Conservation (phyloP, 2,329 filamentous ascomycete species). For the Hypoxylon sp. region DNA sequence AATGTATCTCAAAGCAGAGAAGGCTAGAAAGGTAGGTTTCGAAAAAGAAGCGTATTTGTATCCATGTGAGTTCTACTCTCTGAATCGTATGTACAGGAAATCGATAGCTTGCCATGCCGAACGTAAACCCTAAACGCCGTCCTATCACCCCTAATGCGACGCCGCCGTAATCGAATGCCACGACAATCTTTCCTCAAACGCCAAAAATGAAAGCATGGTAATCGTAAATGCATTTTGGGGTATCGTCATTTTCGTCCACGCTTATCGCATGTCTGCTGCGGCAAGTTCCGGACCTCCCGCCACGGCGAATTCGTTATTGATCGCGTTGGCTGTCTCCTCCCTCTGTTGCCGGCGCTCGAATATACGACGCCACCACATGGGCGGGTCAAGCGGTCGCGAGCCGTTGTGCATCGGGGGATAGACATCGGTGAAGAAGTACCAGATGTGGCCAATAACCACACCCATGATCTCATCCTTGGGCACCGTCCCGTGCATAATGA, state of each 20-base stretch:
- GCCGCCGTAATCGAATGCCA: conserved; percentile 16
- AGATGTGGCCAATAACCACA: conserved; percentile 92
- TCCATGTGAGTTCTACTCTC: no score
- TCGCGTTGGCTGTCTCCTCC: conserved; percentile 60
- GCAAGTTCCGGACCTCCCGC: conserved; percentile 66
- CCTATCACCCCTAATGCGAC: conserved; percentile 16
- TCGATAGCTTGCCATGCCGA: conserved; percentile 9
- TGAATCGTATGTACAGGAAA: conserved; percentile 16
- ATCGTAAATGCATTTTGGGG: conserved; percentile 6
- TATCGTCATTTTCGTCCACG: not conserved
- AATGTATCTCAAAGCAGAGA: conserved; percentile 2
- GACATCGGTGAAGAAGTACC: conserved; percentile 98
- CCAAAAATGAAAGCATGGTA: conserved; percentile 41
- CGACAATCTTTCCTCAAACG: conserved; percentile 34
- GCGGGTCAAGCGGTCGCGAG: conserved; percentile 86
- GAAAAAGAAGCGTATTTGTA: not conserved
- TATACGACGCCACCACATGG: conserved; percentile 85
- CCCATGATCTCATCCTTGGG: conserved; percentile 98
- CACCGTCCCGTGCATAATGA: conserved; percentile 87
- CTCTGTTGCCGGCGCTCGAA: conserved; percentile 69
- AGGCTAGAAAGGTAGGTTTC: not conserved
- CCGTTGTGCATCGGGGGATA: conserved; percentile 91
- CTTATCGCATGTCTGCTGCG: conserved; percentile 55
- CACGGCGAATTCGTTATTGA: conserved; percentile 70
- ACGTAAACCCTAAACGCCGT: conserved; percentile 24